Conservation (phyloP, 2,329 filamentous ascomycete species). For the Fusarium nodosum region DNA sequence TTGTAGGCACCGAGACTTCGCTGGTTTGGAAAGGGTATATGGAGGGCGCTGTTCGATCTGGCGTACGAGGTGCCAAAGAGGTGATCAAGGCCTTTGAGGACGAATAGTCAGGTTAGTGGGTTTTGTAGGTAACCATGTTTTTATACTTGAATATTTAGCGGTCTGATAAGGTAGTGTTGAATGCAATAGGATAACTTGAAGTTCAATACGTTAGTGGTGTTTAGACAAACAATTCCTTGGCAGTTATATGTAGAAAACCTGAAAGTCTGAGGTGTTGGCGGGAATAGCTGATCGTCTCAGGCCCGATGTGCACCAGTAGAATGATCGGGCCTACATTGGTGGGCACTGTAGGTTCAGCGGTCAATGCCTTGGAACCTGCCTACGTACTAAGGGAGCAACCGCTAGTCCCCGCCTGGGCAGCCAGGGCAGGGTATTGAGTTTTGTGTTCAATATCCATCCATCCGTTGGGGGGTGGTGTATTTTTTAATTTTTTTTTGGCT, state of each 20-base stretch:
- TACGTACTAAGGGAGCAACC: conserved; percentile 24
- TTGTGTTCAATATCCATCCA: neutral
- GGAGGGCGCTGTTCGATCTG: conserved; percentile 46
- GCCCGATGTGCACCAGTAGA: conserved; percentile 7
- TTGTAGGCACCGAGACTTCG: conserved; percentile 46
- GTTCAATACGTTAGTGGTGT: neutral
- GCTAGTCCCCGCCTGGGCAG: conserved; percentile 31
- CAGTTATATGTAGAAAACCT: neutral
- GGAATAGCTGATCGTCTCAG: conserved; percentile 26
- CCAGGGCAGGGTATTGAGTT: conserved; percentile 28
- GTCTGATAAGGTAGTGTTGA: neutral
- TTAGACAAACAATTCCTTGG: conserved; percentile 3
- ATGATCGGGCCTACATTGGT: neutral
- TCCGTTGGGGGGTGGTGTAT: too few species aligned
- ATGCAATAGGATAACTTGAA: neutral
- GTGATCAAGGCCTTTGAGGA: conserved; percentile 27
- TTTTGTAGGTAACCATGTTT: neutral
- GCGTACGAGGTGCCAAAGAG: conserved; percentile 37
- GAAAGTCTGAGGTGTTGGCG: neutral
- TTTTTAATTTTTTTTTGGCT: neutral
- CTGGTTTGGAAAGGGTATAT: conserved; percentile 49
- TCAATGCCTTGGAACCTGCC: conserved; percentile 35
- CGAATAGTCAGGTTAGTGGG: conserved; percentile 3
- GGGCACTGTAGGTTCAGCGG: conserved; percentile 24
- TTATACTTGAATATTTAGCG: neutral